phyloP scores from a whole-genome alignment of 768 basidiomycete genomes.

The Lenzites betulinus region DNA sequence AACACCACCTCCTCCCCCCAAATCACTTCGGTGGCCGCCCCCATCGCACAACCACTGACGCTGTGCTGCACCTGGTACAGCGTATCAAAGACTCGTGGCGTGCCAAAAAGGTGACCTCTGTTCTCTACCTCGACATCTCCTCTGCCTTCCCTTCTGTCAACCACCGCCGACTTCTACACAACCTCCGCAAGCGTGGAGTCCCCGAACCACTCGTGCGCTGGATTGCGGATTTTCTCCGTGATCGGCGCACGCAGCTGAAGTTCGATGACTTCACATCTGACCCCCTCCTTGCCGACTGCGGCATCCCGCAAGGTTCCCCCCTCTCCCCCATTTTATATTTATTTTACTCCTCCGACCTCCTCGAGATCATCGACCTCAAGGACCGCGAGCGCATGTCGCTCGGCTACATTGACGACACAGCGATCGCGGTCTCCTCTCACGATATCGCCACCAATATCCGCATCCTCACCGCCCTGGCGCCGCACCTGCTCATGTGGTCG shows the following conservation, averaged over 20 bases:
- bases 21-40: slow-evolving; percentile 31
- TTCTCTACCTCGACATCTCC: slow-evolving; percentile 36
- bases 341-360: slow-evolving; percentile 34
- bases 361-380: slow-evolving; percentile 7
- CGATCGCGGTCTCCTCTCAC: background rate
- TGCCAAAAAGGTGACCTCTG: slow-evolving; percentile 27
- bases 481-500: slow-evolving; percentile 28
- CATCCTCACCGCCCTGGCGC: background rate
- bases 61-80: slow-evolving; percentile 25
- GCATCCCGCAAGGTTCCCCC: slow-evolving; percentile 38
- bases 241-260: slow-evolving; percentile 19
- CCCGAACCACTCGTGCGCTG: slow-evolving; percentile 22
- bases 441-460: background rate
- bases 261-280: slow-evolving; percentile 31
- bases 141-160: slow-evolving; percentile 31
- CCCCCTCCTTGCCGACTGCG: slow-evolving; percentile 23
- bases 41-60: slow-evolving; percentile 26
- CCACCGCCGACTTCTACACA: slow-evolving; percentile 15
- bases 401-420: slow-evolving; percentile 18
- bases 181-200: slow-evolving; percentile 15
- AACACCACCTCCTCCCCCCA: slow-evolving; percentile 8
- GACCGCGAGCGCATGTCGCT: slow-evolving; percentile 9
- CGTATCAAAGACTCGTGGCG: slow-evolving; percentile 28
- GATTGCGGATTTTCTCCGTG: slow-evolving; percentile 18
- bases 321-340: slow-evolving; percentile 33